Evolutionary conservation across 805 yeast genomes (phyloP).

Genomic region (Candida nanaspora): DNA sequence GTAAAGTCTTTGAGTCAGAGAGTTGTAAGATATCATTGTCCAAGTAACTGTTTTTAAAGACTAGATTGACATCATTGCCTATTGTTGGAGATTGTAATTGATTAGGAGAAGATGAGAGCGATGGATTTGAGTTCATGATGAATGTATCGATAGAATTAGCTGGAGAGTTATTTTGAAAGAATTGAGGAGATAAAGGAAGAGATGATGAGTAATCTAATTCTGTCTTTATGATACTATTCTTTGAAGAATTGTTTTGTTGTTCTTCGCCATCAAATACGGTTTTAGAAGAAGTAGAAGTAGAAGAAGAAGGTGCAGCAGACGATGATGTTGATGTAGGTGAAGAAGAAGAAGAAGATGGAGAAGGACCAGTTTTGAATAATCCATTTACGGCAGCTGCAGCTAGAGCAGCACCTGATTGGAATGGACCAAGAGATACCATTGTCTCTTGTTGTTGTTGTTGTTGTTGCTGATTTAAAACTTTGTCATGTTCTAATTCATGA

Average conservation of each 20-base stretch:
- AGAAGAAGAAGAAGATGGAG: too few species aligned
- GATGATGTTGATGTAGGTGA: too few species aligned
- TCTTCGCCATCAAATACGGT: too few species aligned
- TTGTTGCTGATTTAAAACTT: not conserved
- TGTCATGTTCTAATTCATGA: not conserved
- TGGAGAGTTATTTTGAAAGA: too few species aligned
- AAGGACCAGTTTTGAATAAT: not conserved
- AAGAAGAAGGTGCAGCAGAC: too few species aligned
- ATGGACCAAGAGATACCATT: slow-evolving; percentile 14
- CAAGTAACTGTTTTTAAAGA: not conserved
- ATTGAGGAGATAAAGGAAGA: too few species aligned
- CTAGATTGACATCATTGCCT: not conserved
- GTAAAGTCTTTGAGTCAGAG: not conserved
- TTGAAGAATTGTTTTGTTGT: too few species aligned
- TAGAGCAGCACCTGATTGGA: slow-evolving; percentile 23
- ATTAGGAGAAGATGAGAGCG: not conserved
- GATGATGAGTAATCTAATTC: too few species aligned
- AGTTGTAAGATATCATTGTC: not conserved
- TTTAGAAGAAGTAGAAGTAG: too few species aligned
- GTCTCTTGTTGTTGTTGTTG: slow-evolving; percentile 1
- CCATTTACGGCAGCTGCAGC: slow-evolving; percentile 25
- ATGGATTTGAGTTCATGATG: not conserved
- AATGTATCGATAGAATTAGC: not conserved
- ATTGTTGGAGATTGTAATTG: not conserved
- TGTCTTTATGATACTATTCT: too few species aligned